Evolutionary conservation across 2,329 filamentous ascomycete genomes (phyloP), one percentile per base, ranked within the genome.

Genomic region (Penicillium sp.): DNA sequence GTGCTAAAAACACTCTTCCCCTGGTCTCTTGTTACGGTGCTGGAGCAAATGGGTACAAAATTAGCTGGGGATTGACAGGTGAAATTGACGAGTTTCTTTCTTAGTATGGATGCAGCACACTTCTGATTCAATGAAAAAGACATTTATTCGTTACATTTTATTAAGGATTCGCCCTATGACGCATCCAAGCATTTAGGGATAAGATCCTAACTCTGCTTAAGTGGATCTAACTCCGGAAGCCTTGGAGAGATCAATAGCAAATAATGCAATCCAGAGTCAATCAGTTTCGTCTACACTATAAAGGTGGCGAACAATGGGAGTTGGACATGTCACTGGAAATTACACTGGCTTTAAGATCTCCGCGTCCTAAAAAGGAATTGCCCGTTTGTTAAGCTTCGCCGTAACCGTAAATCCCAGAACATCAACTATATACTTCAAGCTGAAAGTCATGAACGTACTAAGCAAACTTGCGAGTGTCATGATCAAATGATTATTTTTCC

Each of bases 21-120:
- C 2, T 55, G 12, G 27, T 61, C 10, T 42, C 59, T 47, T 59
- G 57, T 13, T 60, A 60, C 35, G 57, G 53, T 21, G 59, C 59
- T 27, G 57, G 53, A 8, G 38, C 39, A n/a, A 49, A 43, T 36
- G 53, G 59, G 4, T 60, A 53, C 57, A 60, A 54, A 19, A 53
- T 57, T 10, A 57, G 57, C 36, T 60, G 57, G 57, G 59, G 57
- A 15, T 25, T 57, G n/a, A 57, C 59, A 21, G 25, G 41, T 13
- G 8, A 41, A 19, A 42, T 60, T 19, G 55, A 35, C 12, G 6
- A 25, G 17, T 15, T 50, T 19, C n/a, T 50, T 15, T 21, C 48
- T 19, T 10, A 45, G 25, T 31, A 19, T 6, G 4, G n/a, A 6
- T 45, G 9, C 6, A 21, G 27, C 43, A 12, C n/a, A 45, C n/a